Evolutionary conservation across 352 stramenopile species (phyloP).

Genomic region (Globisporangium cystogenes): DNA sequence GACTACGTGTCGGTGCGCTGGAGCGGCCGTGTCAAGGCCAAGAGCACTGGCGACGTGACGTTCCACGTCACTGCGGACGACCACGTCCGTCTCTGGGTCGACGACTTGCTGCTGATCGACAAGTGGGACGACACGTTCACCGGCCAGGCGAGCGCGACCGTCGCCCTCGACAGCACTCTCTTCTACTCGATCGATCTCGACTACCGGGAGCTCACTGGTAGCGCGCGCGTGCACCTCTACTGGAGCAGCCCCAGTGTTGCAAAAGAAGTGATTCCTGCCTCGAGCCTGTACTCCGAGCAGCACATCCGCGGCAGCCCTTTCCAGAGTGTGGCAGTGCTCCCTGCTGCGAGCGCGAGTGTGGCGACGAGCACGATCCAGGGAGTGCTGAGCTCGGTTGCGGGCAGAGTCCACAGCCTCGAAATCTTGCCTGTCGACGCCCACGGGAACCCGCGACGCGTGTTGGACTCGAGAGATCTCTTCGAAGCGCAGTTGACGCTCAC

Average conservation of each 20-base stretch:
- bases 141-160: conserved; percentile 8
- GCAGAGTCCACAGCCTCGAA: conserved; percentile 24
- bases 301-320: conserved; percentile 56
- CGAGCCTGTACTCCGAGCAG: conserved; percentile 36
- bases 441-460: conserved; percentile 28
- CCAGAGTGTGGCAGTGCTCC: conserved; percentile 27
- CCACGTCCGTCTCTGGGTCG: conserved; percentile 57
- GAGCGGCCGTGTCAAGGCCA: conserved; percentile 59
- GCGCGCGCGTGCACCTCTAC: conserved; percentile 35
- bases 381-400: conserved; percentile 22
- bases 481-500: conserved; percentile 27
- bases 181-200: conserved; percentile 57
- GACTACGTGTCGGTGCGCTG: conserved; percentile 63
- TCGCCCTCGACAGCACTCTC: conserved; percentile 25
- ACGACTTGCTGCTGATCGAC: conserved; percentile 58
- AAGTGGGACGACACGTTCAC: conserved; percentile 31
- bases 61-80: conserved; percentile 46
- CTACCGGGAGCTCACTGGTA: conserved; percentile 39
- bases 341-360: conserved; percentile 19
- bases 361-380: conserved; percentile 23
- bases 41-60: conserved; percentile 26
- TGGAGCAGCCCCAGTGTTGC: conserved; percentile 29
- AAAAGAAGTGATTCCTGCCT: conserved; percentile 39
- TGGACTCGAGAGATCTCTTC: conserved; percentile 24
- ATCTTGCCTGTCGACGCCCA: conserved; percentile 40